A percentile compares a stretch with the other conserved stretches of the same genome.
These are phyloP conservation scores for Ustilago loliicola DNA, from an alignment of 1,284 basidiomycete species.

Conservation along the genomic window DNA sequence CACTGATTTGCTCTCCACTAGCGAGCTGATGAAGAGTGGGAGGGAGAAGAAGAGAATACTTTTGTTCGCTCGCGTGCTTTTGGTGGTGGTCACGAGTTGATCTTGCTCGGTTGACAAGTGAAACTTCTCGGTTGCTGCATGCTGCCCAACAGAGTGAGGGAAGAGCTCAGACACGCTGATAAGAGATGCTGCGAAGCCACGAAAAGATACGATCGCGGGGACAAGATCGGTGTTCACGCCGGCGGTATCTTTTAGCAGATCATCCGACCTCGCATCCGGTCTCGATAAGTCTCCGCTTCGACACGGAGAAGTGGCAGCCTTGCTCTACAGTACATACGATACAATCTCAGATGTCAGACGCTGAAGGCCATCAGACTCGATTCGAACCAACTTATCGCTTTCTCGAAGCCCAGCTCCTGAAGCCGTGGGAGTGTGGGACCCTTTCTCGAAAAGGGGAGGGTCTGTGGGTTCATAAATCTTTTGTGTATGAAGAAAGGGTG, in stretches of 20 bases:
- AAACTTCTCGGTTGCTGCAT: not conserved
- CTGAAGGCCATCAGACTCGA: not conserved
- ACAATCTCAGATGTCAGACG: not conserved
- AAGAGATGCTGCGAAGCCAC: not conserved
- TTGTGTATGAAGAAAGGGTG: not conserved
- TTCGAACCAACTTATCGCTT: too few relatives aligned
- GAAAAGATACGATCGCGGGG: not conserved
- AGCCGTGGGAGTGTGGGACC: not conserved
- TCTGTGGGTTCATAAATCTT: not conserved
- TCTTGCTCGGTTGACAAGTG: conserved; percentile 17
- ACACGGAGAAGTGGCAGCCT: too few relatives aligned
- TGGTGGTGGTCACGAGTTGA: conserved; percentile 19
- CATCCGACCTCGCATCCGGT: conserved; percentile 4
- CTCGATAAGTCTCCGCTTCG: not conserved
- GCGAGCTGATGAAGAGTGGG: not conserved
- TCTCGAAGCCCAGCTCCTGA: too few relatives aligned
- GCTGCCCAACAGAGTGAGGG: not conserved
- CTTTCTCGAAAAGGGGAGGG: not conserved
- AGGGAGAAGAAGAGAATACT: not conserved
- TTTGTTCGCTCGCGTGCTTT: conserved; percentile 21
- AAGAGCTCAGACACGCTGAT: not conserved
- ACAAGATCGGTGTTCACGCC: not conserved
- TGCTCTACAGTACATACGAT: not conserved
- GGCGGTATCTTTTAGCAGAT: not conserved
- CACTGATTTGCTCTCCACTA: not conserved